A percentile compares a stretch with the other conserved stretches of the same genome.
phyloP scores from a whole-genome alignment of 495 filamentous ascomycete genomes.

The Penicillium ochrochloron region DNA sequence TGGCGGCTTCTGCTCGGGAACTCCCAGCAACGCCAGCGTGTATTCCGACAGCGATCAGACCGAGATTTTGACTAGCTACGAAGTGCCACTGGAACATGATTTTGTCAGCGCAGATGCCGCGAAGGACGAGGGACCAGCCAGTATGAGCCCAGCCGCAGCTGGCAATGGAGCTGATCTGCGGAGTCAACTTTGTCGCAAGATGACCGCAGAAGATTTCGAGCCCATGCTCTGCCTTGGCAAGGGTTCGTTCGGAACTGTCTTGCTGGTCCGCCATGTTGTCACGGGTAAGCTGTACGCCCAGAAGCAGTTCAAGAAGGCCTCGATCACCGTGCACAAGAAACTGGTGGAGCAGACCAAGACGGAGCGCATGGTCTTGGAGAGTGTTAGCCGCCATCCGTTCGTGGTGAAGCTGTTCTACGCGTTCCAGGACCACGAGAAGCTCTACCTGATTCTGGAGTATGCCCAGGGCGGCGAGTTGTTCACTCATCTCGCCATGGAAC shows the following conservation, averaged over 20 bases:
- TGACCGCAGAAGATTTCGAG: conserved; percentile 89
- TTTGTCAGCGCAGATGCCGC: conserved; percentile 77
- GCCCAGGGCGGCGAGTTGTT: conserved; percentile 97
- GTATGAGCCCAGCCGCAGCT: conserved; percentile 12
- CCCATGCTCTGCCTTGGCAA: conserved; percentile 95
- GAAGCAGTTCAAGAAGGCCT: conserved; percentile 98
- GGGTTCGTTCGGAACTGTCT: conserved; percentile 90
- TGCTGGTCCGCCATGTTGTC: conserved; percentile 83
- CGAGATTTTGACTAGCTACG: conserved; percentile 74
- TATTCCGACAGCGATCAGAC: conserved; percentile 62
- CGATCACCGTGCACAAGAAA: conserved; percentile 87
- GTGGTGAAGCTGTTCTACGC: conserved; percentile 98
- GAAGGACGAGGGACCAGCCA: conserved; percentile 39
- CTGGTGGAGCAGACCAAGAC: conserved; percentile 96
- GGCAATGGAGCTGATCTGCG: conserved; percentile 36
- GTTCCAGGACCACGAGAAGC: conserved; percentile 97
- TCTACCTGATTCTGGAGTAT: conserved; percentile 97
- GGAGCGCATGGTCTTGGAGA: conserved; percentile 90
- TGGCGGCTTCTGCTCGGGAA: conserved; percentile 46
- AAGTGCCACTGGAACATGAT: conserved; percentile 85
- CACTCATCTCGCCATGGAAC: conserved; percentile 82
- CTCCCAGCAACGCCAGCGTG: conserved; percentile 58
- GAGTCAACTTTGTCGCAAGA: conserved; percentile 68
- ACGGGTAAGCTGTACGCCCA: conserved; percentile 94
- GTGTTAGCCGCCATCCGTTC: conserved; percentile 93